Base-by-base conservation (phyloP, 176 grass and related monocot genomes). In the Oryza australiensis region DNA sequence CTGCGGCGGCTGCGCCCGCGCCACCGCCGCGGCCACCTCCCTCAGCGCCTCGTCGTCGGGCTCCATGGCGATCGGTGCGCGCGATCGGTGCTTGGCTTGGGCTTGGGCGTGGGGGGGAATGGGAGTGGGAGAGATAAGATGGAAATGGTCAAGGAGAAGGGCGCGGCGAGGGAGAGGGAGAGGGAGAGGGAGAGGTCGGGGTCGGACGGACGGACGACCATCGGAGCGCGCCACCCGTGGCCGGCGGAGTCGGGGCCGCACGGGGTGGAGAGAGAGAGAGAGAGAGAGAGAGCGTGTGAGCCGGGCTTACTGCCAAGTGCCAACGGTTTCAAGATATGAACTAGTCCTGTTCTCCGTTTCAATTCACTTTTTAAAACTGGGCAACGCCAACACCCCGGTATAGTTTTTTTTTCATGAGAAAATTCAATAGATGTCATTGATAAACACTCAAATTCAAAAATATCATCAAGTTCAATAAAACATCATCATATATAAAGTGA, bases 121-220 rank as follows among this genome's bases (percentile, higher is more conserved):
- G 1, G 84, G 64, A 30, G 34, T 13, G 71, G 81, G 80, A 87
- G 74, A 66, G 84, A 86, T 84, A 84, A 87, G 41, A 77, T 81
- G 72, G 87, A 89, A 89, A 72, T 12, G 74, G 83, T 90, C 83
- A 82, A 82, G 78, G 35, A 37, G 35, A 37, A 37, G 35, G 35
- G 35, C 35, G 65, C 66, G 83, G 83, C 41, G 73, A 77, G 53
- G 88, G 88, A 86, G 88, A 71, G 86, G 67, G 48, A 80, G 32
- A 78, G 80, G 75, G 80, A 38, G 49, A 73, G 78, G 73, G 79
- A 77, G 74, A 57, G 89, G 62, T 59, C 75, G 60, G 73, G 80
- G 72, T 60, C 29, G 45, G 79, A 82, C 43, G 22, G 28, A 55
- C 20, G 51, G 51, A 55, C 51, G 51, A 55, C 51, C 5, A 18